These are phyloP conservation scores for Pyrenochaeta sp. DNA, from an alignment of 2,329 filamentous ascomycete genomes.

Conservation along the genomic window DNA sequence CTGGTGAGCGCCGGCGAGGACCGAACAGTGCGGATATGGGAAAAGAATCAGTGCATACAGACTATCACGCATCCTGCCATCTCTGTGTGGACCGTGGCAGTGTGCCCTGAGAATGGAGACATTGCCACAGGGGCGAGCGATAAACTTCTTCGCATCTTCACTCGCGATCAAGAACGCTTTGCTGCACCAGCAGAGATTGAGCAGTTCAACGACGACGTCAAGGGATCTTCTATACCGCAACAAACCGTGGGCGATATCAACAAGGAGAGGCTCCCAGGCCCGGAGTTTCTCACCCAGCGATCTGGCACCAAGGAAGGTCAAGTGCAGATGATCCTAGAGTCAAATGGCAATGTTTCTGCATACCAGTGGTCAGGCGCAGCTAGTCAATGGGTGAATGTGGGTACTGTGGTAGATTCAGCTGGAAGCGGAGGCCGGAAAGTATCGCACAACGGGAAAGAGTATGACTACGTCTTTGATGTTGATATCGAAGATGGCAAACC, in stretches of 20 bases:
- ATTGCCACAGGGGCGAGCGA: slow-evolving; percentile 96
- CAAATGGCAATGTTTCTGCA: slow-evolving; percentile 82
- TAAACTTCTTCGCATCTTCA: slow-evolving; percentile 84
- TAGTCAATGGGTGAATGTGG: slow-evolving; percentile 83
- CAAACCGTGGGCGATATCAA: slow-evolving; percentile 82
- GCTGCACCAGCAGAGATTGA: slow-evolving; percentile 74
- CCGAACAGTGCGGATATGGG: slow-evolving; percentile 91
- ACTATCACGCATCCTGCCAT: slow-evolving; percentile 97
- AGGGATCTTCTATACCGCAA: slow-evolving; percentile 84
- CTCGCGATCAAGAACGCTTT: slow-evolving; percentile 71
- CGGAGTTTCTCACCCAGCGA: slow-evolving; percentile 82
- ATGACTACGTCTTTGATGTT: slow-evolving; percentile 96
- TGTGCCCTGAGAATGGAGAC: slow-evolving; percentile 81
- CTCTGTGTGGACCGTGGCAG: slow-evolving; percentile 94
- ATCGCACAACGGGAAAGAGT: slow-evolving; percentile 83
- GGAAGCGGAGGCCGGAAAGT: slow-evolving; percentile 74
- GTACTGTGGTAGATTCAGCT: slow-evolving; percentile 91
- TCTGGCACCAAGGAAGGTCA: slow-evolving; percentile 96
- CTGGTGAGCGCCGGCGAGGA: slow-evolving; percentile 93
- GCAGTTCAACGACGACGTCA: slow-evolving; percentile 83
- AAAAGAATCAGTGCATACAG: slow-evolving; percentile 81
- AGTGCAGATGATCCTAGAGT: slow-evolving; percentile 87
- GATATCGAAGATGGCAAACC: slow-evolving; percentile 96
- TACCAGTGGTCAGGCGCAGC: slow-evolving; percentile 80
- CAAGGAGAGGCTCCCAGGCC: slow-evolving; percentile 89